phyloP scores from a whole-genome alignment of 2,329 filamentous ascomycete genomes.

The Aspergillus chevalieri region DNA sequence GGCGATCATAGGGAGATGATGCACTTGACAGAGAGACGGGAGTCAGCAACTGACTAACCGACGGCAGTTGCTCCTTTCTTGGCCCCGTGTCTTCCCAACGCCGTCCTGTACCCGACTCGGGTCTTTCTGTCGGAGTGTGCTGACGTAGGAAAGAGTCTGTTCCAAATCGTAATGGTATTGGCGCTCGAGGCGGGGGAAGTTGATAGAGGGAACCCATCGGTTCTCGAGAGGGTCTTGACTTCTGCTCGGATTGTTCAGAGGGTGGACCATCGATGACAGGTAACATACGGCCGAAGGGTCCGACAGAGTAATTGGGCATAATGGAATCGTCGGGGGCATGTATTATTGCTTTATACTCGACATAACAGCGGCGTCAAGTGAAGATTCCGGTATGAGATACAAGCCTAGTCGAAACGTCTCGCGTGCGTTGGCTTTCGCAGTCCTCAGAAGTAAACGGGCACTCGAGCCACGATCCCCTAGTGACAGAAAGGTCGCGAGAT shows the following conservation, averaged over 20 bases:
- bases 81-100: slow-evolving; percentile 8
- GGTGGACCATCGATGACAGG: slow-evolving; percentile 19
- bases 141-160: slow-evolving; percentile 27
- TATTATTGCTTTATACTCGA: slow-evolving; percentile 5
- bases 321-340: slow-evolving; percentile 3
- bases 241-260: slow-evolving; percentile 22
- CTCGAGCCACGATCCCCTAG: too few species aligned
- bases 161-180: slow-evolving; percentile 29
- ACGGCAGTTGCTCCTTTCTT: slow-evolving; percentile 29
- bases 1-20: slow-evolving; percentile 23
- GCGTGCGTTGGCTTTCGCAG: too few species aligned
- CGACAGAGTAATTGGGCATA: slow-evolving; percentile 35
- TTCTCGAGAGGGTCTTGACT: slow-evolving; percentile 22
- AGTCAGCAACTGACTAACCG: slow-evolving; percentile 36
- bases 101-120: slow-evolving; percentile 13
- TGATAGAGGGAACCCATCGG: slow-evolving; percentile 30
- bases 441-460: too few species aligned
- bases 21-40: slow-evolving; percentile 23
- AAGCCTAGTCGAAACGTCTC: neutral
- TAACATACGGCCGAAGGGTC: slow-evolving; percentile 37
- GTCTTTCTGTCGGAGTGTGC: slow-evolving; percentile 17
- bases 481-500: too few species aligned
- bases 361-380: slow-evolving; percentile 6
- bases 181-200: slow-evolving; percentile 34
- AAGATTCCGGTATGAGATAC: neutral